These are phyloP conservation scores for Fusarium sublunatum DNA, from an alignment of 2,329 filamentous ascomycete genomes.

Conservation along the genomic window DNA sequence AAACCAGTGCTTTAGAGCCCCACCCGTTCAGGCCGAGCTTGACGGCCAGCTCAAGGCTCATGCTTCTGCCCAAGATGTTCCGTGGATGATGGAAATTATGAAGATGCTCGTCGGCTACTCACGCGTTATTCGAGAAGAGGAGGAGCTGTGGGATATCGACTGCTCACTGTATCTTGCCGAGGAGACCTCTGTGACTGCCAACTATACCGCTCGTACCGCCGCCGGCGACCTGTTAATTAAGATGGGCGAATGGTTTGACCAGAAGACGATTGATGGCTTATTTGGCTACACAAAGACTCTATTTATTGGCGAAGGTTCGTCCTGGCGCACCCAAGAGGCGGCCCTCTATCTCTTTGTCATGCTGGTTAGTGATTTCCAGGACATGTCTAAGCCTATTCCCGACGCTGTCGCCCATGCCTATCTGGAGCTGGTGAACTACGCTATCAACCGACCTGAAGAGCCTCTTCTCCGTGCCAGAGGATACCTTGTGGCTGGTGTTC, in stretches of 20 bases:
- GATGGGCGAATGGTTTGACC: constrained; percentile 87
- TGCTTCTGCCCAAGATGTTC: constrained; percentile 69
- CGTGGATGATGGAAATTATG: constrained; percentile 90
- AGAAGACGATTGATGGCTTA: constrained; percentile 80
- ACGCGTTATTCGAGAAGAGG: constrained; percentile 91
- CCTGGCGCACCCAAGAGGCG: constrained; percentile 78
- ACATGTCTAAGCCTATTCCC: constrained; percentile 78
- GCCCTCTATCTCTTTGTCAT: constrained; percentile 87
- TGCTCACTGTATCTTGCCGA: constrained; percentile 95
- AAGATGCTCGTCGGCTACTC: constrained; percentile 86
- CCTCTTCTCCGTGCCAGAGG: constrained; percentile 86
- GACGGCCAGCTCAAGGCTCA: constrained; percentile 77
- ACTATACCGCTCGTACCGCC: constrained; percentile 94
- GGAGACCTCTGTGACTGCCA: constrained; percentile 92
- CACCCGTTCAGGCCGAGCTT: constrained; percentile 90
- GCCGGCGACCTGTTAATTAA: constrained; percentile 94
- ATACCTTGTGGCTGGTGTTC: constrained; percentile 83
- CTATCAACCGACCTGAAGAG: constrained; percentile 75
- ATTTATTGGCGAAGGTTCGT: constrained; percentile 66
- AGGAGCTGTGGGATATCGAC: constrained; percentile 96
- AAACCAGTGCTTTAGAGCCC: constrained; percentile 88
- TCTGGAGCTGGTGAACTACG: constrained; percentile 81
- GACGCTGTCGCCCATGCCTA: constrained; percentile 77
- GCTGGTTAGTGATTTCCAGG: constrained; percentile 83
- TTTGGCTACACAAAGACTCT: constrained; percentile 80